Base-by-base conservation (phyloP, 441 rosid species). In the Arabidopsis hybrid region DNA sequence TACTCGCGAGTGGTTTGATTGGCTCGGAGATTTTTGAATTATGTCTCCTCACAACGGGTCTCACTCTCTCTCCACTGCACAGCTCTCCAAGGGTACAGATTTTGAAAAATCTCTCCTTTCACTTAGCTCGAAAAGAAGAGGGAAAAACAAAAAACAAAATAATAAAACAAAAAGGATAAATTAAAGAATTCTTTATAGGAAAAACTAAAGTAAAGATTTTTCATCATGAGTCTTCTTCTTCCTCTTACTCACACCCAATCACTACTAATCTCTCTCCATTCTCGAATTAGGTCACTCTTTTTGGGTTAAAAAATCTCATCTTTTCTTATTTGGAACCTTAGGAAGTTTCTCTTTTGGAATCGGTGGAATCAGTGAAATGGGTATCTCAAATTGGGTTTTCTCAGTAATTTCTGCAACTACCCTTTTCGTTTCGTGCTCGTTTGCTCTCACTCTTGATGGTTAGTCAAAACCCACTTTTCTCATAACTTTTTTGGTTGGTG, bases 1-100 rank as follows among this genome's bases (percentile, higher is more conserved):
- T 58, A 71, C 26, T 59, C 68, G 76, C 73, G 67, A 13, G 67
- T 11, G 8, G 40, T 6, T 10, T 10, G 1, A 36, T 34, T 26
- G 32, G 2, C 4, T 26, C 2, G 29, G 3, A 68, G 7, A 6
- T 5, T 4, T 14, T 78, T 31, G 65, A 76, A 84, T 82, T 81
- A 82, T 85, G 79, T 82, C 72, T 69, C 72, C 18, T 82, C 83
- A 75, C 89, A 86, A 88, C 91, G 89, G 90, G 84, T 82, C 88
- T 78, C 43, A 36, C 74, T 69, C 38, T 76, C 42, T 61, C 67
- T 61, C 47, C 65, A 51, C 39, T 60, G 53, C 84, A 67, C 55
- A 57, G 12, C 45, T 71, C 12, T 64, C 55, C 60, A 38, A 17
- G 40, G 18, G 65, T 56, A 40, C 35, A 16, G 51, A 36, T 57